Evolutionary conservation across 2,329 filamentous ascomycete species (phyloP), one percentile per base, ranked within the genome.

Genomic region (Talaromyces piceae): DNA sequence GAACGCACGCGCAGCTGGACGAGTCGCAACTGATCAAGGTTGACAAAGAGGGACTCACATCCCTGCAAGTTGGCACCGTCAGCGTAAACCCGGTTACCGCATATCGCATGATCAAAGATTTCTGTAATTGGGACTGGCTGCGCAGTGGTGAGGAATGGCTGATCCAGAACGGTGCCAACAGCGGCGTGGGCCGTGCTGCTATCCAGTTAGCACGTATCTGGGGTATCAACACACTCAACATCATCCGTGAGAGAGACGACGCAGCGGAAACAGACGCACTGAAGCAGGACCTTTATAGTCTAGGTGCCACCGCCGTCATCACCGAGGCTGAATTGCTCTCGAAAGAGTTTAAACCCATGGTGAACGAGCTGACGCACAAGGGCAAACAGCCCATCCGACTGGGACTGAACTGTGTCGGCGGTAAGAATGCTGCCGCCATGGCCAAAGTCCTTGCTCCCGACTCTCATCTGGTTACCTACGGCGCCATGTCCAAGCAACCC

Each of bases 101-200:
- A 2, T 97, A 95, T 72, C 82, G 91, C 50, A 94, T 98, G 84
- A 78, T 98, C 53, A 82, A 83, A 51, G 87, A 91, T 65, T 96
- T 91, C 46, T 76, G 75, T 52, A 74, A 70, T 22, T 74, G 77
- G 59, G 65, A 74, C 3, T 69, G 84, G 63, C 65, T 78, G 50
- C 68, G 70, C 8, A 57, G 61, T 25, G 80, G 82, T n/a, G 87
- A 91, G 50, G 86, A 94, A 51, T 98, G 91, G 91, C 88, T 96
- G 65, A 83, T 98, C 44, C 93, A 98, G 71, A 98, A 98, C 67
- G 93, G 91, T 6, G 93, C 91, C 33, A 98, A 98, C 70, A 89
- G 84, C 39, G 93, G 90, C 9, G 93, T 98, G 13, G 93, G 93
- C 1, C 77, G 93, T 33, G 87, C 91, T 2, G 91, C 89, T 9